Conservation (phyloP, 768 basidiomycete species). For the Baorangia bicolor region DNA sequence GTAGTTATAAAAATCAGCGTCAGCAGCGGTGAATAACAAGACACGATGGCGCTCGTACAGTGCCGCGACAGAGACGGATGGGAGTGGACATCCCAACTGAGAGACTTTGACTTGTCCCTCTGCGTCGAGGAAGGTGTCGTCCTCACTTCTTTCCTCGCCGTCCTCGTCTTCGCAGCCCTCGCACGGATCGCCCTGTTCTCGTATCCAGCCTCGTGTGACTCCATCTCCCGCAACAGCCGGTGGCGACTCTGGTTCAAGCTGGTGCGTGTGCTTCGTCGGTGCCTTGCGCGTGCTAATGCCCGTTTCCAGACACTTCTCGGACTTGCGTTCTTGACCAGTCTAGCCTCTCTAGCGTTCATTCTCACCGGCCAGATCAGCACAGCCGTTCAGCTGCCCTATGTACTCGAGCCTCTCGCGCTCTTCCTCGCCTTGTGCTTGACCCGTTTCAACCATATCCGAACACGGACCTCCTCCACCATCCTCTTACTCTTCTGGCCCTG, state of each 20-base stretch:
- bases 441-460: conserved; percentile 66
- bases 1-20: no score
- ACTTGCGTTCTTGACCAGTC: conserved; percentile 47
- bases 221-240: conserved; percentile 48
- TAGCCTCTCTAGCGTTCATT: conserved; percentile 42
- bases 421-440: conserved; percentile 50
- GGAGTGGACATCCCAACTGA: conserved; percentile 51
- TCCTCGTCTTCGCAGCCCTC: conserved; percentile 45
- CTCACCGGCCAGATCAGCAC: conserved; percentile 32
- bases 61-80: conserved; percentile 68
- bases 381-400: conserved; percentile 49
- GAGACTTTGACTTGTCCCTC: conserved; percentile 74
- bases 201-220: conserved; percentile 24
- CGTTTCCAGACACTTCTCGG: conserved; percentile 44
- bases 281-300: neutral
- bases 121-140: conserved; percentile 81
- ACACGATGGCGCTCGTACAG: conserved; percentile 37
- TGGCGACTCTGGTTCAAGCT: conserved; percentile 61
- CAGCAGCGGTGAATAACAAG: no score
- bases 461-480: conserved; percentile 65
- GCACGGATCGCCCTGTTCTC: conserved; percentile 36
- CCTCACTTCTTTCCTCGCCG: conserved; percentile 49
- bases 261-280: conserved; percentile 42
- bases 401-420: conserved; percentile 58
- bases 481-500: conserved; percentile 83